phyloP scores from a whole-genome alignment of 2,329 filamentous ascomycete species.

The Raffaelea albimanens region DNA sequence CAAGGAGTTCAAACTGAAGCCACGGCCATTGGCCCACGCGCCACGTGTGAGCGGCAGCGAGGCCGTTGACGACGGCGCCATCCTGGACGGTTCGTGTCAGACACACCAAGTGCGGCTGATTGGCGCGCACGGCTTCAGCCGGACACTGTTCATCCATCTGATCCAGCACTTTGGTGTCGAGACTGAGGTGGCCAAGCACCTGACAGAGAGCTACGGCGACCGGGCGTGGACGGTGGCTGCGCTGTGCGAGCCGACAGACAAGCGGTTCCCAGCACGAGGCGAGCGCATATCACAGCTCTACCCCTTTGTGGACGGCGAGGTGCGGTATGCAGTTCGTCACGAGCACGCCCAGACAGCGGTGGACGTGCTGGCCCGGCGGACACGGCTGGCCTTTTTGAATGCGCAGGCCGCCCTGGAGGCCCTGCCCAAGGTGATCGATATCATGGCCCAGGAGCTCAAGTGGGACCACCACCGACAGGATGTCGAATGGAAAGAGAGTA shows the following conservation, averaged over 20 bases:
- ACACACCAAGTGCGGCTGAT: slow-evolving; percentile 65
- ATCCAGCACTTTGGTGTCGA: slow-evolving; percentile 91
- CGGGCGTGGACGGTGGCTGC: slow-evolving; percentile 84
- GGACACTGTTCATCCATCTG: slow-evolving; percentile 86
- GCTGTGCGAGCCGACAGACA: slow-evolving; percentile 65
- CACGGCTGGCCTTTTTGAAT: slow-evolving; percentile 80
- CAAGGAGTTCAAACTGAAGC: slow-evolving; percentile 50
- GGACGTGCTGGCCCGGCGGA: slow-evolving; percentile 78
- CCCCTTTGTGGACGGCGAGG: slow-evolving; percentile 85
- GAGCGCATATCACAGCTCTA: slow-evolving; percentile 73
- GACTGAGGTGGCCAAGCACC: slow-evolving; percentile 83
- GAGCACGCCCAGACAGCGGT: slow-evolving; percentile 89
- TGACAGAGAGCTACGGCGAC: slow-evolving; percentile 82
- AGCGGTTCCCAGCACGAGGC: slow-evolving; percentile 75
- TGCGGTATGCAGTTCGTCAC: slow-evolving; percentile 77
- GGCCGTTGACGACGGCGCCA: slow-evolving; percentile 59
- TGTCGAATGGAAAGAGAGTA: slow-evolving; percentile 64
- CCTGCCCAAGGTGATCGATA: slow-evolving; percentile 74
- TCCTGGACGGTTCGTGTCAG: slow-evolving; percentile 62
- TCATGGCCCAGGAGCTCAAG: slow-evolving; percentile 75
- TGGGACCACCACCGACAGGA: slow-evolving; percentile 70
- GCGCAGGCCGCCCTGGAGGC: slow-evolving; percentile 84
- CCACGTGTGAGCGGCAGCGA: slow-evolving; percentile 61
- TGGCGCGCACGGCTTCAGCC: slow-evolving; percentile 71
- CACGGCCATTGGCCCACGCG: slow-evolving; percentile 30